Conservation (phyloP, 441 rosid species). For the Gossypium aridum region DNA sequence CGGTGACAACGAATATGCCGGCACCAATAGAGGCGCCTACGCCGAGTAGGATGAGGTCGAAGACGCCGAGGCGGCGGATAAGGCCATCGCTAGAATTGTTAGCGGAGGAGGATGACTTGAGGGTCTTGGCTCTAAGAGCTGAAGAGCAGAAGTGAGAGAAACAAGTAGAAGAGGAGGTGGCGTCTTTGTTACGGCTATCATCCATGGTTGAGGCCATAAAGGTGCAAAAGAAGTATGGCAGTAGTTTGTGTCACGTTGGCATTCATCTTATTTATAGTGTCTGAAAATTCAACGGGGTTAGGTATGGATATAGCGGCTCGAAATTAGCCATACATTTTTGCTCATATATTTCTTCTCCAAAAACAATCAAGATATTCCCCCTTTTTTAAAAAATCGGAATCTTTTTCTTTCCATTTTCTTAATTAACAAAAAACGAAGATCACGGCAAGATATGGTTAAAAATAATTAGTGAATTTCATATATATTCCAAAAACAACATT, state of each 20-base stretch:
- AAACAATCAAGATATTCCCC: too few species aligned
- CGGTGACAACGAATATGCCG: slow-evolving; percentile 94
- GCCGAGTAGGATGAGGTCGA: slow-evolving; percentile 80
- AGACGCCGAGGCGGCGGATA: slow-evolving; percentile 73
- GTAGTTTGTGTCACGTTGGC: not conserved
- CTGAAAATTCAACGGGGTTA: not conserved
- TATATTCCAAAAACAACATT: too few species aligned
- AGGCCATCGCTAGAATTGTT: slow-evolving; percentile 43
- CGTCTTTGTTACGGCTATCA: slow-evolving; percentile 17
- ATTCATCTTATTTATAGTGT: not conserved
- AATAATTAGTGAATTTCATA: too few species aligned
- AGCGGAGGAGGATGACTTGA: slow-evolving; percentile 29
- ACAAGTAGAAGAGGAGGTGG: slow-evolving; percentile 28
- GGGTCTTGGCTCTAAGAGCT: slow-evolving; percentile 59
- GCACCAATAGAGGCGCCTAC: slow-evolving; percentile 95
- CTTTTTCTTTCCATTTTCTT: too few species aligned
- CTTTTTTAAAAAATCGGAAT: too few species aligned
- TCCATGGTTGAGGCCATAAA: slow-evolving; percentile 17
- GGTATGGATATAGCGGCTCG: not conserved
- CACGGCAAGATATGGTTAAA: too few species aligned
- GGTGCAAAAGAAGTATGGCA: too few species aligned
- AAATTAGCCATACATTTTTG: not conserved
- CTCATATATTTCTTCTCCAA: not conserved
- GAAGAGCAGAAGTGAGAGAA: slow-evolving; percentile 66
- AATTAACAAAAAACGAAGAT: too few species aligned